Conservation (phyloP, 768 basidiomycete species). For the Suillus alpinus region DNA sequence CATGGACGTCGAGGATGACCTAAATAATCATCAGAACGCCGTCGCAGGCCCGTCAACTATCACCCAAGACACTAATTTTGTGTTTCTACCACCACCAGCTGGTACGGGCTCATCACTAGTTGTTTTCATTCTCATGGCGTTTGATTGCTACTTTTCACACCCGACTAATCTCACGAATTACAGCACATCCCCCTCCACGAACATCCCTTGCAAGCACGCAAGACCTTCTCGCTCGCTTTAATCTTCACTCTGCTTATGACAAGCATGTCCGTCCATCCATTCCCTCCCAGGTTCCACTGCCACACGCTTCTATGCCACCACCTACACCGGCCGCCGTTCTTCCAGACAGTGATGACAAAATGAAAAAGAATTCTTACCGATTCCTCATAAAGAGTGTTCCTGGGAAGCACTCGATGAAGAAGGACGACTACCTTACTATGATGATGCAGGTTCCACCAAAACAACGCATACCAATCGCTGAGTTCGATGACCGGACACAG, state of each 20-base stretch:
- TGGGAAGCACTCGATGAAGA: slow-evolving; percentile 80
- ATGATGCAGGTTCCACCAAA: slow-evolving; percentile 71
- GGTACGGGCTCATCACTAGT: slow-evolving; percentile 24
- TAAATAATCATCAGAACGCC: slow-evolving; percentile 44
- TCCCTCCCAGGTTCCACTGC: slow-evolving; percentile 26
- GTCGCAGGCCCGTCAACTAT: slow-evolving; percentile 60
- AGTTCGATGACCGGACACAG: slow-evolving; percentile 66
- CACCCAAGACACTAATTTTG: slow-evolving; percentile 16
- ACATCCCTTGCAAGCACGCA: slow-evolving; percentile 68
- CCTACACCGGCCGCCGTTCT: slow-evolving; percentile 51
- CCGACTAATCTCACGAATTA: slow-evolving; percentile 16
- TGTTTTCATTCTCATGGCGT: slow-evolving; percentile 2
- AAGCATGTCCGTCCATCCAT: slow-evolving; percentile 68
- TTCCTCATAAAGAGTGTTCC: slow-evolving; percentile 75
- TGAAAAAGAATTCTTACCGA: slow-evolving; percentile 75
- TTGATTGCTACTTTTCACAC: slow-evolving; percentile 5
- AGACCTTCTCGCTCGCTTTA: slow-evolving; percentile 72
- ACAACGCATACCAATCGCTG: slow-evolving; percentile 58
- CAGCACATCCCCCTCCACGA: slow-evolving; percentile 30
- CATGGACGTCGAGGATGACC: slow-evolving; percentile 28
- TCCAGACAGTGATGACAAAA: slow-evolving; percentile 55
- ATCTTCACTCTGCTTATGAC: slow-evolving; percentile 73
- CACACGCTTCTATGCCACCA: slow-evolving; percentile 29
- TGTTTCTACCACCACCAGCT: slow-evolving; percentile 31
- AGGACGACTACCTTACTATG: slow-evolving; percentile 66